These are phyloP conservation scores for Annulohypoxylon truncatum DNA, from an alignment of 2,329 filamentous ascomycete genomes.

Conservation along the genomic window DNA sequence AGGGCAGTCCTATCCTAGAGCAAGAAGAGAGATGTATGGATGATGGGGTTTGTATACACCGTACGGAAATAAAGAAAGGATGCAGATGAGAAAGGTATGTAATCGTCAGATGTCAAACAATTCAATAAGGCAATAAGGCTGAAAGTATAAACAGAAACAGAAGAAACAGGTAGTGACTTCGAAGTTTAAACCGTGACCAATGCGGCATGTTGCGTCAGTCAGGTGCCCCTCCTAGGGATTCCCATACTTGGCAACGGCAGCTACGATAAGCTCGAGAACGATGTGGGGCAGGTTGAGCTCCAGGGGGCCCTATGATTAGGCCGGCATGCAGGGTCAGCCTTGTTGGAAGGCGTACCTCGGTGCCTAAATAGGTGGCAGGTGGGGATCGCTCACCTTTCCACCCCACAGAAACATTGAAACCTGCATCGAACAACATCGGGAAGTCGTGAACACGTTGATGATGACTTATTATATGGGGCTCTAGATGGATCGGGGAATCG, in stretches of 20 bases:
- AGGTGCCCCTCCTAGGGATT: conserved; percentile 24
- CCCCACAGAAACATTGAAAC: neutral
- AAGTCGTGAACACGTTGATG: neutral
- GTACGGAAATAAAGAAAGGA: neutral
- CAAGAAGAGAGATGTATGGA: neutral
- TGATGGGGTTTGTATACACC: neutral
- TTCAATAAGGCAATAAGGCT: conserved; percentile 5
- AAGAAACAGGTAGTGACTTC: neutral
- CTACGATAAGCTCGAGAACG: conserved; percentile 29
- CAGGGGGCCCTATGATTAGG: conserved; percentile 21
- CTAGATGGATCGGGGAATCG: neutral
- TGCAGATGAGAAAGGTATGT: neutral
- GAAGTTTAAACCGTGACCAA: neutral
- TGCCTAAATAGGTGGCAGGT: neutral
- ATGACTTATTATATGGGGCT: neutral
- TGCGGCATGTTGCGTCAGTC: conserved; percentile 30
- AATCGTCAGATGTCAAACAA: too few species aligned
- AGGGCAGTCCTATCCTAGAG: neutral
- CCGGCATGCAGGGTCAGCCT: conserved; percentile 23
- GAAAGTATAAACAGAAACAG: conserved; percentile 9
- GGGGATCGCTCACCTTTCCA: neutral
- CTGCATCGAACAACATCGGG: neutral
- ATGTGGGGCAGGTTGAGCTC: conserved; percentile 11
- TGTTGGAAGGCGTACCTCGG: conserved; percentile 10
- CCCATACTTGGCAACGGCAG: neutral